phyloP scores from a whole-genome alignment of 1,284 basidiomycete genomes.

The Cryptococcus amylolentus region DNA sequence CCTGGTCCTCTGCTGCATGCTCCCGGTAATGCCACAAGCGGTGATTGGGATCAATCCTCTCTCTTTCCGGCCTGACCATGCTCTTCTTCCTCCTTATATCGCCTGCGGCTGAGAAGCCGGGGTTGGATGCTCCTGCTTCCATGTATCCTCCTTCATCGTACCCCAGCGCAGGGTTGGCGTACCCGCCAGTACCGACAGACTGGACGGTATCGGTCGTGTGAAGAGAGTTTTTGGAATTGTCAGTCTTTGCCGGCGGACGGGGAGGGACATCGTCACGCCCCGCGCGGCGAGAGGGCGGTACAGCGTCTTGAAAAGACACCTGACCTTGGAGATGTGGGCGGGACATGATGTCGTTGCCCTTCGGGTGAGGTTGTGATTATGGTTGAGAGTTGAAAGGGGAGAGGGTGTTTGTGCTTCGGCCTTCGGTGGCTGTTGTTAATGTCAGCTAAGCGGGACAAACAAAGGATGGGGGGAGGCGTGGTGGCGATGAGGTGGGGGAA shows the following conservation, averaged over 20 bases:
- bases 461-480: neutral
- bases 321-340: slow-evolving; percentile 35
- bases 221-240: slow-evolving; percentile 29
- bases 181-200: slow-evolving; percentile 6
- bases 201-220: slow-evolving; percentile 11
- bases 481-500: neutral
- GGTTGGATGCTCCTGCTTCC: slow-evolving; percentile 23
- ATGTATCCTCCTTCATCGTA: slow-evolving; percentile 37
- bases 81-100: slow-evolving; percentile 79
- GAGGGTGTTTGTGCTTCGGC: neutral
- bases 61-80: slow-evolving; percentile 87
- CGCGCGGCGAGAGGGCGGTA: slow-evolving; percentile 30
- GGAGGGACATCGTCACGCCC: slow-evolving; percentile 24
- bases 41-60: slow-evolving; percentile 94
- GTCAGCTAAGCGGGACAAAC: neutral
- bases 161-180: slow-evolving; percentile 21
- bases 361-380: neutral
- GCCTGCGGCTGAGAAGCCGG: slow-evolving; percentile 34
- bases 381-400: neutral
- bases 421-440: neutral
- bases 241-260: slow-evolving; percentile 28
- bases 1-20: slow-evolving; percentile 77
- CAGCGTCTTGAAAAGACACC: slow-evolving; percentile 38
- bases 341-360: slow-evolving; percentile 27
- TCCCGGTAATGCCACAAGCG: slow-evolving; percentile 92